Conservation (phyloP, 1,284 basidiomycete genomes). For the Cutaneotrichosporon daszewskae region DNA sequence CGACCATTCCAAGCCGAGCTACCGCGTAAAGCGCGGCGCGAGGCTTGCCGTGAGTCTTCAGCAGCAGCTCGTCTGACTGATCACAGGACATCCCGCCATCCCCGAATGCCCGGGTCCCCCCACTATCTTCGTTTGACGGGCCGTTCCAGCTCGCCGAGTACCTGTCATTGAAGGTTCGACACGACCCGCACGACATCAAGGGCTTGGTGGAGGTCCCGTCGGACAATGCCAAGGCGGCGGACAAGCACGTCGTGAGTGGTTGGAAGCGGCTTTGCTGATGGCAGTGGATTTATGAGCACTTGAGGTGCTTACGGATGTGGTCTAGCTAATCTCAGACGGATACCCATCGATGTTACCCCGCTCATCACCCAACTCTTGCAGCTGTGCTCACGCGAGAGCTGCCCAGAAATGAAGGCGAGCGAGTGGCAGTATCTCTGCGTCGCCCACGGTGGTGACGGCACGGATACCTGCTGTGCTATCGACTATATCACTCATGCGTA, state of each 20-base stretch:
- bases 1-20: background rate
- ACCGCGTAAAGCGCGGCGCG: conserved; percentile 27
- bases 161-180: conserved; percentile 75
- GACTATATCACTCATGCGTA: conserved; percentile 91
- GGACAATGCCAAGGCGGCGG: conserved; percentile 44
- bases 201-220: conserved; percentile 68
- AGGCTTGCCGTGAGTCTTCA: conserved; percentile 26
- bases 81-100: conserved; percentile 27
- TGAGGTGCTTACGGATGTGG: conserved; percentile 55
- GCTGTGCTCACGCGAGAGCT: conserved; percentile 74
- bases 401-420: conserved; percentile 94
- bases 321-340: conserved; percentile 56
- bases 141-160: conserved; percentile 95
- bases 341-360: conserved; percentile 86
- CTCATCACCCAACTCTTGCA: conserved; percentile 79
- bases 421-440: conserved; percentile 97
- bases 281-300: conserved; percentile 90
- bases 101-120: conserved; percentile 25
- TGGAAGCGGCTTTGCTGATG: conserved; percentile 49
- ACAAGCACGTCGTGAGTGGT: conserved; percentile 48
- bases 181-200: conserved; percentile 81
- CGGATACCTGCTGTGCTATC: conserved; percentile 84
- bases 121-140: conserved; percentile 58
- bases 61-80: background rate
- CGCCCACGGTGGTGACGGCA: conserved; percentile 57